phyloP scores from a whole-genome alignment of 305 asterid species.

The Fraxinus greggii region DNA sequence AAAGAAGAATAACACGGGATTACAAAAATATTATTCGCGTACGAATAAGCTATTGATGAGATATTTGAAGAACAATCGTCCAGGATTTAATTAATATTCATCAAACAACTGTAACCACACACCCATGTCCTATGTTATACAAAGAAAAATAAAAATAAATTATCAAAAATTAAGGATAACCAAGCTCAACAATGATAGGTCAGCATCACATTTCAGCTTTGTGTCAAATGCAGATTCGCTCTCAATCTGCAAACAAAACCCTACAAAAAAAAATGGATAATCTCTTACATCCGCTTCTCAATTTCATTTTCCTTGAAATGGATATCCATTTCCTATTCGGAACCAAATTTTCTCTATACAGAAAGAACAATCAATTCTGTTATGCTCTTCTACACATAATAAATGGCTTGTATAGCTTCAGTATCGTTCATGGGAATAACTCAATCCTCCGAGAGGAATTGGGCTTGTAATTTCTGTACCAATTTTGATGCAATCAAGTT shows the following conservation, averaged over 20 bases:
- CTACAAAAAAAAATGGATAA: background rate
- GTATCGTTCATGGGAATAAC: constrained; percentile 54
- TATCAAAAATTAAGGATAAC: background rate
- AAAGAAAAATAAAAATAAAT: background rate
- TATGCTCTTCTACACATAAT: background rate
- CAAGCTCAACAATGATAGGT: background rate
- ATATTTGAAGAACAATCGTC: background rate
- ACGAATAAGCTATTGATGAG: background rate
- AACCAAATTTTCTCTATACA: background rate
- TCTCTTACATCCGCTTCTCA: background rate
- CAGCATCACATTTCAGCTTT: background rate
- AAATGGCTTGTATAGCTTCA: constrained; percentile 71
- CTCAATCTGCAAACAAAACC: background rate
- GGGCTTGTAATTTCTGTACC: constrained; percentile 34
- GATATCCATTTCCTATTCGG: background rate
- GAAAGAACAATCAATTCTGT: background rate
- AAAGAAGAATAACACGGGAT: background rate
- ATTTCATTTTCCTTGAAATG: background rate
- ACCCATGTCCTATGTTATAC: background rate
- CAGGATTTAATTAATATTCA: no score
- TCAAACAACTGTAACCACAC: background rate
- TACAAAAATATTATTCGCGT: no score
- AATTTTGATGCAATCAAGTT: constrained; percentile 50
- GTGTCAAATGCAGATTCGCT: background rate
- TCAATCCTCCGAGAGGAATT: constrained; percentile 38